Percentiles rank a stretch among this genome's conserved stretches.
phyloP scores from a whole-genome alignment of 768 basidiomycete genomes.

The Coprinopsis marcescibilis region DNA sequence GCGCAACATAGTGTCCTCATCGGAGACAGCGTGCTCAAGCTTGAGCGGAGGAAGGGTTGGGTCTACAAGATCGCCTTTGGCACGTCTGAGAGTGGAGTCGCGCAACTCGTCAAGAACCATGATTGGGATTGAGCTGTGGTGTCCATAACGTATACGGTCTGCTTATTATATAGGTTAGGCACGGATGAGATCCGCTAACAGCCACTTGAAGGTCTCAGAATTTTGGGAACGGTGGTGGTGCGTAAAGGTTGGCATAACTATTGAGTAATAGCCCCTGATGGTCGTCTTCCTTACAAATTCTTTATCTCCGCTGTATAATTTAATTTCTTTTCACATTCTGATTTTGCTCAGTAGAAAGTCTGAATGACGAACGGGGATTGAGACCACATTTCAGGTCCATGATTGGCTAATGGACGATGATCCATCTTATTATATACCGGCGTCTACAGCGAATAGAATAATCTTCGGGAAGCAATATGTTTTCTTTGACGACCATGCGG shows the following conservation, averaged over 20 bases:
- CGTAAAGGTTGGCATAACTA: too few relatives aligned
- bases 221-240: not conserved
- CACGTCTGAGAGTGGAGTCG: conserved; percentile 5
- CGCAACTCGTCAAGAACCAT: conserved; percentile 8
- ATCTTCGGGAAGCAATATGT: too few relatives aligned
- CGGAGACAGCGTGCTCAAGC: conserved; percentile 12
- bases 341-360: not conserved
- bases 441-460: too few relatives aligned
- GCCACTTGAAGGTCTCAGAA: conserved; percentile 1
- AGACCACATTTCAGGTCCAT: too few relatives aligned
- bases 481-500: not conserved
- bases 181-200: conserved; percentile 28
- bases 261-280: too few relatives aligned
- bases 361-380: too few relatives aligned
- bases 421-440: too few relatives aligned
- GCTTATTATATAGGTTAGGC: conserved; percentile 14
- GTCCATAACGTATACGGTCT: not conserved
- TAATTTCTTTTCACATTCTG: not conserved
- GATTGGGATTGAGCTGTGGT: not conserved
- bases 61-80: conserved; percentile 3
- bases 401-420: not conserved
- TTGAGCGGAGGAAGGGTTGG: conserved; percentile 10
- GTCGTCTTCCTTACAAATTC: too few relatives aligned
- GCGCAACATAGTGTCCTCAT: conserved; percentile 15
- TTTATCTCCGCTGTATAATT: too few relatives aligned